These are phyloP conservation scores for Ophiocordyceps camponoti-leonardi DNA, from an alignment of 2,329 filamentous ascomycete genomes.

Conservation along the genomic window DNA sequence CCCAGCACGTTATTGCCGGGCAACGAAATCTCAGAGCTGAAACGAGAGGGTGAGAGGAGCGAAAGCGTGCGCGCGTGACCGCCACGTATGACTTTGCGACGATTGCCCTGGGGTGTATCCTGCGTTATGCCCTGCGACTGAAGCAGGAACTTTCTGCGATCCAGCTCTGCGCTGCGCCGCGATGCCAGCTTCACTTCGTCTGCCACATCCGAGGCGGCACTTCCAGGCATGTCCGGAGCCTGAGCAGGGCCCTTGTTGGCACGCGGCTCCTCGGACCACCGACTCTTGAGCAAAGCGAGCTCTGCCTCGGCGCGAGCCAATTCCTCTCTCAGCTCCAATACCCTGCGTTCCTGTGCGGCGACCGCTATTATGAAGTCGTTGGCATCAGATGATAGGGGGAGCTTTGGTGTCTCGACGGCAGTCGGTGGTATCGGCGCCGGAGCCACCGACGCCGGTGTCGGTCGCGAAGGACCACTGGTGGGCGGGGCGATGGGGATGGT, in stretches of 20 bases:
- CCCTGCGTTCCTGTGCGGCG: slow-evolving; percentile 77
- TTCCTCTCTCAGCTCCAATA: slow-evolving; percentile 83
- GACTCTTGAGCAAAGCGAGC: slow-evolving; percentile 59
- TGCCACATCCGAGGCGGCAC: not conserved
- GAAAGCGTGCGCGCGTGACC: slow-evolving; percentile 53
- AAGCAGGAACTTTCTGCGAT: slow-evolving; percentile 54
- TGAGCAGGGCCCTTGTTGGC: slow-evolving; percentile 45
- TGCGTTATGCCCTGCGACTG: slow-evolving; percentile 23
- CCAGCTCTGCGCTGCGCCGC: slow-evolving; percentile 42
- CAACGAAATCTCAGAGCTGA: slow-evolving; percentile 23
- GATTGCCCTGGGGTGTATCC: slow-evolving; percentile 19
- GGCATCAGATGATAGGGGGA: slow-evolving; percentile 33
- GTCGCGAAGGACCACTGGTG: slow-evolving; percentile 32
- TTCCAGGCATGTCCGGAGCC: slow-evolving; percentile 2
- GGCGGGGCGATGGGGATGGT: slow-evolving; percentile 43
- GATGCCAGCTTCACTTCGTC: slow-evolving; percentile 15
- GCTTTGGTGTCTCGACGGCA: slow-evolving; percentile 25
- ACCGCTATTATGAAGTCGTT: slow-evolving; percentile 72
- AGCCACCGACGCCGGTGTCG: slow-evolving; percentile 24
- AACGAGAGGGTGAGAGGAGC: slow-evolving; percentile 54
- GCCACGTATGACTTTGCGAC: slow-evolving; percentile 51
- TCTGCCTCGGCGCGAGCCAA: slow-evolving; percentile 68
- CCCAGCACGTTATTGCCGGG: slow-evolving; percentile 20
- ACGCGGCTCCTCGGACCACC: slow-evolving; percentile 63
- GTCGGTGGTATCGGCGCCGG: slow-evolving; percentile 30